A percentile compares a stretch with the other conserved stretches of the same genome.
Conservation (phyloP, 306 rosid species). For the Quercus mongolica region DNA sequence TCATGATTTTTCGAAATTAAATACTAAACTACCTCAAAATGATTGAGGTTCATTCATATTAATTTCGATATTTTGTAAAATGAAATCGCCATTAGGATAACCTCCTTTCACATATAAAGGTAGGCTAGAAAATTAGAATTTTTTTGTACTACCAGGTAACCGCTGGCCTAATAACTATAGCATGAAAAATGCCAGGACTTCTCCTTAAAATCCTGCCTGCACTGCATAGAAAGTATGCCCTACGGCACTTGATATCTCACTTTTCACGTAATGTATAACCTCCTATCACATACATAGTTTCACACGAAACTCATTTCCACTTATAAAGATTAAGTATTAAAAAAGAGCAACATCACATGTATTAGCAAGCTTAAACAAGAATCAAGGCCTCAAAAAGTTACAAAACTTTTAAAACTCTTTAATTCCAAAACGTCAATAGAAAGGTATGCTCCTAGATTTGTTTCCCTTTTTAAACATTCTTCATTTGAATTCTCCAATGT, state of each 20-base stretch:
- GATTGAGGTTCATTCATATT: too few species aligned
- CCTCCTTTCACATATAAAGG: neutral
- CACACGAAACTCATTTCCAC: neutral
- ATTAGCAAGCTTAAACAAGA: conserved; percentile 1
- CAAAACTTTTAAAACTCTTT: neutral
- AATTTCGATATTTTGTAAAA: too few species aligned
- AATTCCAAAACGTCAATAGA: neutral
- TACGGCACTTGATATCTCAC: neutral
- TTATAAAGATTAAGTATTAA: neutral
- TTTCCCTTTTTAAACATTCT: neutral
- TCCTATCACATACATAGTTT: neutral
- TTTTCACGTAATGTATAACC: neutral
- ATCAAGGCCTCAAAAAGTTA: neutral
- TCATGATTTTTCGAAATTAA: too few species aligned
- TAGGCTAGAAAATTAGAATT: too few species aligned
- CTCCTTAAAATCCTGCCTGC: neutral
- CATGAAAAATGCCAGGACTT: neutral
- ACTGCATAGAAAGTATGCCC: neutral
- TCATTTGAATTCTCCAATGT: neutral
- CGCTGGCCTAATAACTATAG: neutral
- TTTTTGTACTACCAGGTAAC: too few species aligned
- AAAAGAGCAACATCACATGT: neutral
- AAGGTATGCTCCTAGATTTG: too few species aligned
- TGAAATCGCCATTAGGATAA: neutral
- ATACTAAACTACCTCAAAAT: too few species aligned